Base-by-base conservation (phyloP, 2,329 filamentous ascomycete species). In the Cadophora sp. region DNA sequence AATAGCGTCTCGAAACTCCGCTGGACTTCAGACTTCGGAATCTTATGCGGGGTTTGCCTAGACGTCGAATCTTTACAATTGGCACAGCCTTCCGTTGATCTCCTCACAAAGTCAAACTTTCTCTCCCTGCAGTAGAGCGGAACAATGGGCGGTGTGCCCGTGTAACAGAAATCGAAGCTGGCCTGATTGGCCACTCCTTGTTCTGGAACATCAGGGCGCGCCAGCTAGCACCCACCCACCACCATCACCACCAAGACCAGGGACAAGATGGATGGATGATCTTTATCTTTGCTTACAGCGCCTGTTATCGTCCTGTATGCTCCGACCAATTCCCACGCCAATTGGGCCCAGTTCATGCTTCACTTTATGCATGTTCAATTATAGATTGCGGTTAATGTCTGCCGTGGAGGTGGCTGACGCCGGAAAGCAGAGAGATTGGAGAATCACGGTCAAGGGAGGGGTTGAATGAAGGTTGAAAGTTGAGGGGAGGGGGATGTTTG, bases 371-470 rank as follows among this genome's bases (percentile, higher is more conserved):
- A 62, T 29, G 59, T 31, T 62, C 40, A 29, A 31, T 48, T 48
- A 31, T 31, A 62, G 59, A 62, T 31, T 62, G 27, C 27, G 37
- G 24, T 62, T 62, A 16, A 48, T 62, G 59, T n/a, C 26, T 62
- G 59, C 59, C 26, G 12, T n/a, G 61, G 46, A 51, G 61, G 61
- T 67, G 65, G 61, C 53, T 61, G 60, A 67, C 16, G 65, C 59
- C 37, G 58, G 46, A 55, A 53, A 50, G 31, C 40, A 48, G 26
- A 48, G 26, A n/a, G 58, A 61, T 31, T 61, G 58, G 24, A 61
- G 37, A 19, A 31, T 27, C 37, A 43, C 14, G 14, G 56, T n/a
- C 31, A 24, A 22, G 34, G 37, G 40, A 46, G 58, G 58, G 37
- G 34, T 46, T 26, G 58, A 43, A 37, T 26, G 58, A 43, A 37